A percentile compares a stretch with the other conserved stretches of the same genome.
phyloP scores from a whole-genome alignment of 2,329 filamentous ascomycete genomes.

The Curvularia lunata region DNA sequence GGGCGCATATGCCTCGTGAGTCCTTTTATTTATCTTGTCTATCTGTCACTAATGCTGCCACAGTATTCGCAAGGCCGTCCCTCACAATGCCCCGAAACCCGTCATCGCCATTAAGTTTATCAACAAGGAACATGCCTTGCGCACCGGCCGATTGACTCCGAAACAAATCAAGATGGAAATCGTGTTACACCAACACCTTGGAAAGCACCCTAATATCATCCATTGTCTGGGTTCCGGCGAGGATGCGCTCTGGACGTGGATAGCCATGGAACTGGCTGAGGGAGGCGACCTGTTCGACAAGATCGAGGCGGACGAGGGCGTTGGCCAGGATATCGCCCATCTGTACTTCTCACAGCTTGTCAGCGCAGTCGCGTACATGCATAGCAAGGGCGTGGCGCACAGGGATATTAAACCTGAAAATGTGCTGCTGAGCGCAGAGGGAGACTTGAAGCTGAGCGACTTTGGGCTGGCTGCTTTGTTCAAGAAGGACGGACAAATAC shows the following conservation, averaged over 20 bases:
- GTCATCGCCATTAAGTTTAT: conserved; percentile 98
- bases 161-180: conserved; percentile 94
- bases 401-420: conserved; percentile 82
- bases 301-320: conserved; percentile 95
- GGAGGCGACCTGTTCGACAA: conserved; percentile 98
- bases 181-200: conserved; percentile 84
- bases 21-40: not conserved
- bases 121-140: conserved; percentile 92
- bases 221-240: conserved; percentile 89
- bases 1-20: conserved; percentile 89
- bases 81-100: conserved; percentile 70
- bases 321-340: conserved; percentile 93
- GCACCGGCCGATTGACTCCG: conserved; percentile 83
- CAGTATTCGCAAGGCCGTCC: conserved; percentile 85
- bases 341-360: conserved; percentile 95
- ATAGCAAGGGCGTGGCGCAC: conserved; percentile 93
- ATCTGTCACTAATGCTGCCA: not conserved
- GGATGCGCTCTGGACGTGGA: conserved; percentile 90
- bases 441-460: conserved; percentile 91
- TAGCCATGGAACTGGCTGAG: conserved; percentile 96
- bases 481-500: conserved; percentile 81
- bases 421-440: conserved; percentile 82
- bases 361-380: conserved; percentile 90
- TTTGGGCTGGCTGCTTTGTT: conserved; percentile 96
- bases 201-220: conserved; percentile 91